Evolutionary conservation across 2,329 filamentous ascomycete genomes (phyloP), one percentile per base, ranked within the genome.

Genomic region (Xylariaceae sp.): DNA sequence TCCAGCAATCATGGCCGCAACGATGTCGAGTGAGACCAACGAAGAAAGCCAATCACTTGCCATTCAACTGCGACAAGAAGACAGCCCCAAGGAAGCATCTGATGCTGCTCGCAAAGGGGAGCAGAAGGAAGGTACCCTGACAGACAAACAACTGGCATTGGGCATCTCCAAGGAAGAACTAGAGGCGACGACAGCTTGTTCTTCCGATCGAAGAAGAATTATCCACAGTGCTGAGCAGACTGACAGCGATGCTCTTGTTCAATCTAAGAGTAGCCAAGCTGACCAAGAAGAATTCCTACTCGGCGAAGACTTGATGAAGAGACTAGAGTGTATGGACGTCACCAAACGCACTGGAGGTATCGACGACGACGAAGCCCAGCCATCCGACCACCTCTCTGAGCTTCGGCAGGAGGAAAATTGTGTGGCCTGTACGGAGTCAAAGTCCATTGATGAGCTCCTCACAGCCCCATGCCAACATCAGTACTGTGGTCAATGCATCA

Each of bases 401-500:
- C n/a, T n/a, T n/a, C n/a, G n/a, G n/a, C n/a, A n/a, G n/a, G n/a
- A n/a, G n/a, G n/a, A n/a, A 19, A 19, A 41, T 1, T 66, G 62
- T 31, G 42, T 46, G 1, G 52, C 57, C 2, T 66, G 63, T 13
- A 31, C 42, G 22, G 56, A 61, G 0, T 14, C 13, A 10, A 56
- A 47, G 18, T 47, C 56, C 14, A 50, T 54, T 16, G 28, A 47
- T 2, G 39, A 60, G 4, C 33, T 64, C 3, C 49, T 50, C 6
- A 42, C 36, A 10, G 45, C 56, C 3, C 60, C 61, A 1, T 66
- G 62, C 34, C 13, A 45, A 4, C 77, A 84, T 56, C 59, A 71
- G 4, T 84, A 83, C 63, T 85, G 81, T 58, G 61, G 64, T 0
- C 54, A 56, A 1, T 85, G 82, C 59, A 59, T 84, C 1, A 58